Base-by-base conservation (phyloP, 2,329 filamentous ascomycete genomes). In the Fusarium falciforme region DNA sequence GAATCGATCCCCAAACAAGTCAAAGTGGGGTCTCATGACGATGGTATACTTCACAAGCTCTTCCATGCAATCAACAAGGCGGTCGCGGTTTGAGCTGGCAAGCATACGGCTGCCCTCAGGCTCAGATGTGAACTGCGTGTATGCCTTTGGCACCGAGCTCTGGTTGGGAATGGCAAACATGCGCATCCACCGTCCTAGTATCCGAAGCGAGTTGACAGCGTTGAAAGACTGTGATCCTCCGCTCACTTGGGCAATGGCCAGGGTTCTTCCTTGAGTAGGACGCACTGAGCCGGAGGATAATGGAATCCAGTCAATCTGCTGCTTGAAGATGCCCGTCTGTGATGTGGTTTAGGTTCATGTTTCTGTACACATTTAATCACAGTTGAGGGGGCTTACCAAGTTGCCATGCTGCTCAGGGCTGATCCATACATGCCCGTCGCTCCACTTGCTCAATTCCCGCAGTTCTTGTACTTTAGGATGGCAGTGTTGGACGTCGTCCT, bases 251-350 rank as follows among this genome's bases (percentile, higher is more conserved):
- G 89, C 88, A 25, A 93, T 85, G 1, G 88, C 87, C 1, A 93
- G 83, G 0, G 90, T 93, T 1, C 90, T 86, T 36, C 91, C 91
- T 81, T 93, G 91, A 0, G 91, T 93, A 0, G 90, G 91, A 0
- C 91, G 88, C 0, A 93, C 87, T 10, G 88, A 89, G 27, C 91
- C 90, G 0, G 88, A 88, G 2, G 84, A 87, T 0, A 93, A 83
- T 0, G 91, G 91, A 42, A 93, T 91, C 91, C 91, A 93, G 79
- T 93, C 91, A 57, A 93, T 92, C 72, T 93, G 90, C 72, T 91
- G 91, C 72, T 93, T 93, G 84, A 93, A 93, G 0, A 92, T 88
- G 5, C 87, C 89, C 0, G 90, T 92, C 85, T 29, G 1, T 61
- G 42, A 20, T 61, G n/a, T 29, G 10, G 42, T 44, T 64, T 38